phyloP scores from a whole-genome alignment of 1,284 basidiomycete genomes.

The Sporisorium scitamineum region DNA sequence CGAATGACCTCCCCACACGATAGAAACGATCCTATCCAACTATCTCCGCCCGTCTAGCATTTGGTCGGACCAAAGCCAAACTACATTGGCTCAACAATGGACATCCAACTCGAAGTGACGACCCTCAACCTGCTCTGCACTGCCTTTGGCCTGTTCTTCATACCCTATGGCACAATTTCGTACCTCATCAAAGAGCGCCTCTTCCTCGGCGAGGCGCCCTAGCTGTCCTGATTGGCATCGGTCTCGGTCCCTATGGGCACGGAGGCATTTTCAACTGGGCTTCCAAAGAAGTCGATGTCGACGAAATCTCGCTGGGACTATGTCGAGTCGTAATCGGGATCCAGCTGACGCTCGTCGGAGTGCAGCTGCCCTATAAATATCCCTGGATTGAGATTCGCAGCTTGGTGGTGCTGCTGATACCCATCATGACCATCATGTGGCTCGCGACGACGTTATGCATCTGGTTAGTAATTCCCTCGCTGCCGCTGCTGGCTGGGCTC shows the following conservation, averaged over 20 bases:
- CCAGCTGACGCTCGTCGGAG: slow-evolving; percentile 56
- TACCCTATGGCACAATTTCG: slow-evolving; percentile 55
- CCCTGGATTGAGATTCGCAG: slow-evolving; percentile 48
- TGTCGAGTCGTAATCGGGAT: slow-evolving; percentile 59
- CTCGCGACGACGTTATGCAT: slow-evolving; percentile 52
- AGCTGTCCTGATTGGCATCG: slow-evolving; percentile 55
- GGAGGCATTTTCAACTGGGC: slow-evolving; percentile 49
- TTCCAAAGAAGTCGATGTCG: slow-evolving; percentile 32
- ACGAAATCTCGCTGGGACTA: slow-evolving; percentile 50
- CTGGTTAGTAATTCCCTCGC: slow-evolving; percentile 44
- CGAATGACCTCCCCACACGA: slow-evolving; percentile 12
- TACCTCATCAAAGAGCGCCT: slow-evolving; percentile 60
- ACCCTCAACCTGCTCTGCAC: slow-evolving; percentile 49
- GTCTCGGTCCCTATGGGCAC: slow-evolving; percentile 55
- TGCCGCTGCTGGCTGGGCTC: slow-evolving; percentile 55
- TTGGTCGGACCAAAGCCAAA: background rate
- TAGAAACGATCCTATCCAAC: background rate
- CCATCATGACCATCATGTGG: slow-evolving; percentile 63
- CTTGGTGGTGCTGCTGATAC: slow-evolving; percentile 47
- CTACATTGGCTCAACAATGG: slow-evolving; percentile 10
- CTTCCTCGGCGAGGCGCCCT: slow-evolving; percentile 61
- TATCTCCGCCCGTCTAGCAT: slow-evolving; percentile 10
- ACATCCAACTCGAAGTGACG: slow-evolving; percentile 35
- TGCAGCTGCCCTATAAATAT: slow-evolving; percentile 62
- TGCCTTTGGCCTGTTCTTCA: slow-evolving; percentile 51